Evolutionary conservation across 2,329 filamentous ascomycete species (phyloP), one percentile per base, ranked within the genome.

Genomic region (Claviceps monticola): DNA sequence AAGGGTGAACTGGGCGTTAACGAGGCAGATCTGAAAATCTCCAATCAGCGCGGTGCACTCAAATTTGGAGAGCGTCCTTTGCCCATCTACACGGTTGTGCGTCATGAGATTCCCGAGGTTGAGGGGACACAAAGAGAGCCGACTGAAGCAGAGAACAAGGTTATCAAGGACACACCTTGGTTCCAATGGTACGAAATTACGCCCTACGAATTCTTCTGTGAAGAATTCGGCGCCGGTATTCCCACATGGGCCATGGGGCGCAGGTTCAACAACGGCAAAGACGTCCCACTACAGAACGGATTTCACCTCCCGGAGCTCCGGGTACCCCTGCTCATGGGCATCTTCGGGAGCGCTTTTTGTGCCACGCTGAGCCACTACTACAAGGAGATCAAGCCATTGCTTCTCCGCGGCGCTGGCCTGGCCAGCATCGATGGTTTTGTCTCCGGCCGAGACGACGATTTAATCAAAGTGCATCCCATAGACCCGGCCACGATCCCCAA

Each of bases 171-270:
- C 54, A 85, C 94, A 61, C 77, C 88, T 2, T 97, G 90, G 87
- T 98, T 97, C 60, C 91, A 98, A 61, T 97, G 93, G 91, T 96
- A 93, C 59, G 93, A 98, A 62, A 85, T 91, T 60, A 94, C 88
- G 0, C 91, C 91, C 0, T 96, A 94, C 62, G 91, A 97, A 64
- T 84, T 96, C 64, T 96, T 93, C 66, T 95, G 89, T 59, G 91
- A 97, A 66, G 91, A 96, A 62, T 83, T 95, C 49, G 78, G 78
- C 23, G 89, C 91, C 2, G 91, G 93, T 3, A 96, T 98, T 55
- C 93, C 93, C 0, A 95, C 88, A 0, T 98, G 91, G 89, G 87
- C 89, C 6, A 72, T 97, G 54, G 93, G 93, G 3, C 79, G 93
- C 46, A 82, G 78, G 53, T 98, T 96, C 66, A 72, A 86, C 37